These are phyloP conservation scores for Martiniozyma asiatica DNA, from an alignment of 1,139 yeast genomes.

Conservation along the genomic window DNA sequence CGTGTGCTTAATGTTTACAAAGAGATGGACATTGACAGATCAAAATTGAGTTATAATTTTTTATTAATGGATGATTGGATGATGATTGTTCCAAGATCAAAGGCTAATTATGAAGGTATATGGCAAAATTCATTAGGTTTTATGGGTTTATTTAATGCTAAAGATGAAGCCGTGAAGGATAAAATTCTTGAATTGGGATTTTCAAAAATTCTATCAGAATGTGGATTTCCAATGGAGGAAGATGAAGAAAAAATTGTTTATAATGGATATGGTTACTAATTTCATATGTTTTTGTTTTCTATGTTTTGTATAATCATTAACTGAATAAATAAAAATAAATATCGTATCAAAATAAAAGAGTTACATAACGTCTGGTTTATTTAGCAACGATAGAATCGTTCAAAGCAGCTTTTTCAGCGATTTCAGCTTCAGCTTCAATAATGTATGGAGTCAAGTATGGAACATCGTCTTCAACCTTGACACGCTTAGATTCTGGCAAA, in stretches of 20 bases:
- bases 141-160: conserved; percentile 69
- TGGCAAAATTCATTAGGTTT: conserved; percentile 63
- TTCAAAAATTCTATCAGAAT: conserved; percentile 35
- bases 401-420: conserved; percentile 74
- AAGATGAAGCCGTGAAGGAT: conserved; percentile 39
- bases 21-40: conserved; percentile 27
- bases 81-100: conserved; percentile 72
- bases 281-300: too few species aligned
- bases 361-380: conserved; percentile 3
- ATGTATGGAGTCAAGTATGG: conserved; percentile 82
- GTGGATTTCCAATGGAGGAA: conserved; percentile 49
- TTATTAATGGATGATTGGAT: conserved; percentile 74
- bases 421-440: conserved; percentile 90
- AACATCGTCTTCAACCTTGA: conserved; percentile 72
- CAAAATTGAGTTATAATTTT: conserved; percentile 56
- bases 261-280: conserved; percentile 33
- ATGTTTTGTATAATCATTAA: too few species aligned
- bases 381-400: conserved; percentile 52
- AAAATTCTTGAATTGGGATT: conserved; percentile 34
- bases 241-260: conserved; percentile 31
- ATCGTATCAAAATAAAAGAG: too few species aligned
- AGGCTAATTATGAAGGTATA: conserved; percentile 35
- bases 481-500: conserved; percentile 69
- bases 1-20: conserved; percentile 56
- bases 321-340: too few species aligned